phyloP scores from a whole-genome alignment of 257 asterid species.

The Gentiana macrophylla region DNA sequence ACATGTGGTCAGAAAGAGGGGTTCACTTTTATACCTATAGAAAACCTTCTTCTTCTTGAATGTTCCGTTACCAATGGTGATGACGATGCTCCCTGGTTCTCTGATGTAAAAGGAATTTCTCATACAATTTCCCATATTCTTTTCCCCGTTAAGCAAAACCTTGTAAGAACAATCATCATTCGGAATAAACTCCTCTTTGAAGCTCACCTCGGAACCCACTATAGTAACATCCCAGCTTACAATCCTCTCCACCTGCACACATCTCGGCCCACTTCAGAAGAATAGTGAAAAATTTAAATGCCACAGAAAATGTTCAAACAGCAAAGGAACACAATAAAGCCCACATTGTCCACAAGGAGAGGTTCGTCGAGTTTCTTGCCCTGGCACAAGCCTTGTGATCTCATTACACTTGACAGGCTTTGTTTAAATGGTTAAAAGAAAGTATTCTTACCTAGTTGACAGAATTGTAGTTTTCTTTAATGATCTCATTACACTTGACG shows the following conservation, averaged over 20 bases:
- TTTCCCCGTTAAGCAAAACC: conserved; percentile 57
- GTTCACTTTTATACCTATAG: conserved; percentile 60
- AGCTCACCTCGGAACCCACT: conserved; percentile 54
- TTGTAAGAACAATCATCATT: conserved; percentile 76
- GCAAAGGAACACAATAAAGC: conserved; percentile 1
- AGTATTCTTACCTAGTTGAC: conserved; percentile 29
- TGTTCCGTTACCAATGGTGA: conserved; percentile 44
- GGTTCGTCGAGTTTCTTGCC: too few relatives aligned
- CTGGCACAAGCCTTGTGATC: neutral
- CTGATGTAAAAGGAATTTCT: conserved; percentile 65
- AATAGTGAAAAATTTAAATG: too few relatives aligned
- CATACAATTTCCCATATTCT: conserved; percentile 33
- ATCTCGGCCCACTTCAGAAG: neutral
- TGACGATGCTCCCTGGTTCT: conserved; percentile 66
- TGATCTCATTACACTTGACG: neutral
- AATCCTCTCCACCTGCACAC: conserved; percentile 42
- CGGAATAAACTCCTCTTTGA: conserved; percentile 73
- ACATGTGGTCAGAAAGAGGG: conserved; percentile 31
- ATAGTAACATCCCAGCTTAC: conserved; percentile 69
- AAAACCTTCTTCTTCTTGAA: conserved; percentile 55
- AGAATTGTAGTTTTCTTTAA: conserved; percentile 12
- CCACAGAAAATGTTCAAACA: too few relatives aligned
- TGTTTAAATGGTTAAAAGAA: neutral
- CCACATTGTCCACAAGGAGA: too few relatives aligned
- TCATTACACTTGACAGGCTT: too few relatives aligned